A percentile compares a stretch with the other conserved stretches of the same genome.
These are phyloP conservation scores for Mycena vitilis DNA, from an alignment of 768 basidiomycete genomes.

Conservation along the genomic window DNA sequence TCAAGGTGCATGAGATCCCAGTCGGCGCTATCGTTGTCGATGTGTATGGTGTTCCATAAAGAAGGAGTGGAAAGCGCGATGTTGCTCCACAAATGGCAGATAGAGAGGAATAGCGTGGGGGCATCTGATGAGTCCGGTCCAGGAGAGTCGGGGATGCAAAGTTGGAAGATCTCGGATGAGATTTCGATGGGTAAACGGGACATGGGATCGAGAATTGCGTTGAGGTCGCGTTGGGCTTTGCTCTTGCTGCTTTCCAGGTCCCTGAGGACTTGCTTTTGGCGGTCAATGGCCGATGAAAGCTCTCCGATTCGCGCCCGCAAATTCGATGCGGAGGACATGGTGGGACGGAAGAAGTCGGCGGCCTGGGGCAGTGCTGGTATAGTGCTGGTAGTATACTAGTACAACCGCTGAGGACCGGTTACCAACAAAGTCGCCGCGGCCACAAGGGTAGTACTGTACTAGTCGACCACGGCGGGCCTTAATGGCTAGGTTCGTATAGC, in stretches of 20 bases:
- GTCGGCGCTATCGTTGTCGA: not conserved
- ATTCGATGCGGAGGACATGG: not conserved
- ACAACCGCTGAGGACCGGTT: too few relatives aligned
- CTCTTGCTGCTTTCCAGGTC: not conserved
- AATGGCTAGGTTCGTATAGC: too few relatives aligned
- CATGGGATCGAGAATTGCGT: not conserved
- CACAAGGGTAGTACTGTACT: too few relatives aligned
- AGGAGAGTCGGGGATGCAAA: not conserved
- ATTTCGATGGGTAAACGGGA: conserved; percentile 10
- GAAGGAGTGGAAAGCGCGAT: not conserved
- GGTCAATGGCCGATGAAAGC: too few relatives aligned
- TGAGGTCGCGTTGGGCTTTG: not conserved
- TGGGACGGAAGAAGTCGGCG: too few relatives aligned
- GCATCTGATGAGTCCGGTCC: too few relatives aligned
- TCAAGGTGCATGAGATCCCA: not conserved
- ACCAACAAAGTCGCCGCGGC: too few relatives aligned
- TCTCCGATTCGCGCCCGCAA: not conserved
- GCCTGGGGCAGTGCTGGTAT: too few relatives aligned
- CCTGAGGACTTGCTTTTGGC: too few relatives aligned
- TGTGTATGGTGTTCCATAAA: not conserved
- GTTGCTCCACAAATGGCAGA: not conserved
- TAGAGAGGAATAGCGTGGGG: not conserved
- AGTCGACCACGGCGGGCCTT: too few relatives aligned
- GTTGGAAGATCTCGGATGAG: conserved; percentile 11
- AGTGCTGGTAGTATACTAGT: too few relatives aligned